A percentile compares a stretch with the other conserved stretches of the same genome.
Conservation (phyloP, 2,329 filamentous ascomycete species). For the Bipolaris sorokiniana region DNA sequence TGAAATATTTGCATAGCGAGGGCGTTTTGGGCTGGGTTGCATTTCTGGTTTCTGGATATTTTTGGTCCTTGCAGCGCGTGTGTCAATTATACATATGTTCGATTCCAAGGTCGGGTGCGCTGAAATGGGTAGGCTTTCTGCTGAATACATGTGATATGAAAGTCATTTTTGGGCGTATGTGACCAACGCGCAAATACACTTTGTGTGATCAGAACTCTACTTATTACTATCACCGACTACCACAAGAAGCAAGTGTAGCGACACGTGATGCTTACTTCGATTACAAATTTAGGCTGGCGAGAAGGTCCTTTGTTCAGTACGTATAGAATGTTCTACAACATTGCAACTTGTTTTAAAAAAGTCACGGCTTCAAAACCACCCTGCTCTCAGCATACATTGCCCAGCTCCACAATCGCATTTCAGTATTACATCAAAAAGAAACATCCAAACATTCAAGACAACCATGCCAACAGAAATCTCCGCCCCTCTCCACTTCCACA, state of each 20-base stretch:
- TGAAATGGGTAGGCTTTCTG: neutral
- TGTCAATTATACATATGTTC: neutral
- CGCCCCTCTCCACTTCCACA: conserved; percentile 43
- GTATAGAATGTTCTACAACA: conserved; percentile 31
- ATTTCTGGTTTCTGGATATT: neutral
- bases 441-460: neutral
- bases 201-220: neutral
- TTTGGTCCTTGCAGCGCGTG: neutral
- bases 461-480: conserved; percentile 43
- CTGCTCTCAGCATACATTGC: neutral
- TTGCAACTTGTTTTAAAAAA: conserved; percentile 10
- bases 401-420: neutral
- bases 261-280: conserved; percentile 17
- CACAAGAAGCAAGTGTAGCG: conserved; percentile 8
- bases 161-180: neutral
- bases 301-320: conserved; percentile 9
- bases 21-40: conserved; percentile 14
- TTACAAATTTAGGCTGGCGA: conserved; percentile 31
- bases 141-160: neutral
- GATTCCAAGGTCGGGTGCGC: neutral
- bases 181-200: neutral
- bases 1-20: conserved; percentile 23
- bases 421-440: neutral
- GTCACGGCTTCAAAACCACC: neutral
- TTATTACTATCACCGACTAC: conserved; percentile 7